Evolutionary conservation across 345 rosid species (phyloP), one percentile per base, ranked within the genome.

Genomic region (Microcos paniculata): DNA sequence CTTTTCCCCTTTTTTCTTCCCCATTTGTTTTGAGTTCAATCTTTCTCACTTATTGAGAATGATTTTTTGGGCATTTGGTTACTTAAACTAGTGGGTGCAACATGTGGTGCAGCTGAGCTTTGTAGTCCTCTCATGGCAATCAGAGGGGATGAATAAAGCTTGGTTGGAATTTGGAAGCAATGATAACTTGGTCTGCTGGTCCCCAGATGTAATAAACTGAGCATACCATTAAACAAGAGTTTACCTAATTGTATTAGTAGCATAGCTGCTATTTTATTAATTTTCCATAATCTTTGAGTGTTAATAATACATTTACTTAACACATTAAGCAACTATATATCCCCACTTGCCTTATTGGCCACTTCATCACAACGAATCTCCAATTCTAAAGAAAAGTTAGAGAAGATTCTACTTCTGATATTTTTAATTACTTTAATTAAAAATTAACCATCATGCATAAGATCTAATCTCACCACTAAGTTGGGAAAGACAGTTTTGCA

Each of bases 341-440:
- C 65, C 42, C 80, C 78, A 76, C 82, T 79, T 33, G 42, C 66
- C 49, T 72, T 45, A 75, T 62, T 82, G 84, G 85, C 71, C 76
- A 73, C 66, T 69, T 74, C 72, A 68, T 74, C 61, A 56, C 72
- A 46, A 59, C 28, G 51, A 63, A 71, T 38, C 64, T 2, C 19
- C 49, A 3, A 45, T 48, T 62, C 38, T 49, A 71, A 71, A 70
- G 21, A 46, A n/a, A 73, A 64, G 72, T 58, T 35, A 14, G 66
- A 18, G 73, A 56, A 75, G 83, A 80, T 78, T 72, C 74, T 68
- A 40, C 23, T 59, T 16, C 52, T 61, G 40, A 80, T 40, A n/a
- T 65, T 53, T 46, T 65, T 21, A 62, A 1, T 21, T 11, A 35
- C 12, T 70, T 0, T 51, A 40, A 24, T 64, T 53, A 55, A 53